phyloP scores from a whole-genome alignment of 2,329 filamentous ascomycete genomes.

The Apiospora kogelbergensis region DNA sequence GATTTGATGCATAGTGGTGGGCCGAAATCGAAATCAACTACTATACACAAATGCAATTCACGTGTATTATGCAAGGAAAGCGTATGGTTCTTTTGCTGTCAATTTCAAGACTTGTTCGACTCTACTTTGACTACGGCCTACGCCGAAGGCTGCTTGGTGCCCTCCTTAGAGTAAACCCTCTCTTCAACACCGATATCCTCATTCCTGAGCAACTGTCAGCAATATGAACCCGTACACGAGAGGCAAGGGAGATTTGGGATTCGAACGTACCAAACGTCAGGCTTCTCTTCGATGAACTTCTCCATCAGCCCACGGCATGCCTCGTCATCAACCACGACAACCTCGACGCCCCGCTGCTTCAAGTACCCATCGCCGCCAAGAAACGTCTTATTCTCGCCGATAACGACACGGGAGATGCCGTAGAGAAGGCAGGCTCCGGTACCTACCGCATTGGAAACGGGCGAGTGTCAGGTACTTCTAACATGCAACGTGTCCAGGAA shows the following conservation, averaged over 20 bases:
- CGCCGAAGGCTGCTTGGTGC: background rate
- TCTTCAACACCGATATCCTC: slow-evolving; percentile 32
- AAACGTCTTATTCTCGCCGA: slow-evolving; percentile 77
- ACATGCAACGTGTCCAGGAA: background rate
- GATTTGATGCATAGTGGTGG: slow-evolving; percentile 27
- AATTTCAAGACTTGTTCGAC: background rate
- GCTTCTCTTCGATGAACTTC: slow-evolving; percentile 70
- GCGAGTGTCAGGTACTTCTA: background rate
- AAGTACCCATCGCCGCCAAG: slow-evolving; percentile 72
- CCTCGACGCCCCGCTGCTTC: slow-evolving; percentile 66
- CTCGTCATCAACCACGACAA: slow-evolving; percentile 66
- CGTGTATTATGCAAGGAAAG: background rate
- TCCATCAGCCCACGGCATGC: slow-evolving; percentile 70
- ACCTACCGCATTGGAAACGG: slow-evolving; percentile 25
- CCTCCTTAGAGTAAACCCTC: slow-evolving; percentile 28
- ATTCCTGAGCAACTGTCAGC: slow-evolving; percentile 21
- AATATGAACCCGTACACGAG: background rate
- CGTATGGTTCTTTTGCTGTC: background rate
- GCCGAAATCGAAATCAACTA: background rate
- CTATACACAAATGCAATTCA: background rate
- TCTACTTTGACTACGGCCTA: background rate
- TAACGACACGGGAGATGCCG: slow-evolving; percentile 70
- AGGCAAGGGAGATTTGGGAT: slow-evolving; percentile 16
- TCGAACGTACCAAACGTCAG: slow-evolving; percentile 63
- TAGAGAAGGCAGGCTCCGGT: slow-evolving; percentile 77